phyloP scores from a whole-genome alignment of 2,329 filamentous ascomycete genomes.

The Dothidotthia symphoricarpi region DNA sequence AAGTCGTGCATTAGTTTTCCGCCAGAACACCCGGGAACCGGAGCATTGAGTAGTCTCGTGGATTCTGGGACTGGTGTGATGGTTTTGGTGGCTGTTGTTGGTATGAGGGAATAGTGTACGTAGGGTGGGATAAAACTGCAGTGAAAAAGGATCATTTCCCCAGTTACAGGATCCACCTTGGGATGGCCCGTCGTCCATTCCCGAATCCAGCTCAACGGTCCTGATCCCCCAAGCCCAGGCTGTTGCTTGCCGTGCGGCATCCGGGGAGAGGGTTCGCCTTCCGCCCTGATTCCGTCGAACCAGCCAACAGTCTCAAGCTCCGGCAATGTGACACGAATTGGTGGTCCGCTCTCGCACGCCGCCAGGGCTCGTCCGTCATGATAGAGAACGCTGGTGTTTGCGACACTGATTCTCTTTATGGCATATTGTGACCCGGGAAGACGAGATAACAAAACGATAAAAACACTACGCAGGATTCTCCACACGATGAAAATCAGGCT shows the following conservation, averaged over 20 bases:
- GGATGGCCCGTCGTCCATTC: slow-evolving; percentile 72
- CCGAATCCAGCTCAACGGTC: slow-evolving; percentile 60
- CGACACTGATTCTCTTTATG: slow-evolving; percentile 68
- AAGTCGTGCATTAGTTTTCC: slow-evolving; percentile 78
- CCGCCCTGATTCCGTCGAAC: slow-evolving; percentile 61
- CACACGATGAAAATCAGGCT: slow-evolving; percentile 52
- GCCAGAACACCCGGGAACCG: slow-evolving; percentile 60
- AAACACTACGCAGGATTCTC: slow-evolving; percentile 56
- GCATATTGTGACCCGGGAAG: slow-evolving; percentile 55
- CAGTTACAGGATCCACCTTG: slow-evolving; percentile 62
- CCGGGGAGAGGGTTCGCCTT: slow-evolving; percentile 47
- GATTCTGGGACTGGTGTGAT: not conserved
- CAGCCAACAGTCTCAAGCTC: slow-evolving; percentile 67
- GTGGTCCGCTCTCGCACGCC: slow-evolving; percentile 69
- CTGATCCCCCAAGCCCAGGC: slow-evolving; percentile 53
- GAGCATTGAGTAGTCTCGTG: slow-evolving; percentile 49
- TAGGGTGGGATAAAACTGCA: slow-evolving; percentile 64
- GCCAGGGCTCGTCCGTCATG: slow-evolving; percentile 68
- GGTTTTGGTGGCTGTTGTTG: slow-evolving; percentile 24
- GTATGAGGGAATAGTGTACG: slow-evolving; percentile 64
- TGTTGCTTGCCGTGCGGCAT: slow-evolving; percentile 13
- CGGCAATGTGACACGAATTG: slow-evolving; percentile 64
- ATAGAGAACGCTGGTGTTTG: slow-evolving; percentile 65
- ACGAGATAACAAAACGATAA: slow-evolving; percentile 58
- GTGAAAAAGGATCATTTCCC: slow-evolving; percentile 67